Evolutionary conservation across 1,284 basidiomycete species (phyloP), one percentile per base, ranked within the genome.

Genomic region (Trichosporon coremiiforme): DNA sequence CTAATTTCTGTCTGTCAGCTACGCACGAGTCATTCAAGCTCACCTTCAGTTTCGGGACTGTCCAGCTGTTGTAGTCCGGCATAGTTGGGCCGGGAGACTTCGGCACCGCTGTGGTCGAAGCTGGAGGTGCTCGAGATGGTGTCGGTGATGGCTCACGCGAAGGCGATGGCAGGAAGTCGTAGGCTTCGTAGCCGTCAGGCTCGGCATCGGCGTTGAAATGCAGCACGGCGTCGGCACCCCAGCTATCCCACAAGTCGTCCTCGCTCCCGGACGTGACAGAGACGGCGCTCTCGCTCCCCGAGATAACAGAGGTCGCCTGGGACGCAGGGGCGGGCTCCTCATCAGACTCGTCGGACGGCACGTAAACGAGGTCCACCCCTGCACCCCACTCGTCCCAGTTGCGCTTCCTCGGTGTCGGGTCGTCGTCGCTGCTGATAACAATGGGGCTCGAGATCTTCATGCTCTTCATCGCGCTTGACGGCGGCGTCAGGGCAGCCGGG

Each of bases 21-120:
- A 1, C 17, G 15, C 17, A 1, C 4, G n/a, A 0, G 4, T 4
- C 12, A 25, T 1, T 73, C 13, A 25, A 60, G 57, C 79, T 66
- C 41, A 82, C 82, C 73, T 82, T 75, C 0, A 84, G 78, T 25
- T 76, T 72, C 5, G 73, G 71, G 0, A 77, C 33, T 1, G 76
- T 71, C 81, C 79, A 82, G 3, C 70, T 67, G 0, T 47, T 63
- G 67, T 82, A 84, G 63, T 80, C 77, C 45, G 82, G 81, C 78
- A 82, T 81, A 0, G 76, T 75, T 33, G 76, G 65, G 13, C 70
- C 9, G 15, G 57, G 1, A 13, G 29, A 15, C 6, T 7, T 17
- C 29, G 57, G 57, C 5, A 25, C 53, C 5, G 57, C 2, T 13
- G 55, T 10, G 7, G 55, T 8, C 29, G 5, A 12, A 20, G 55